Evolutionary conservation across 495 filamentous ascomycete genomes (phyloP).

Genomic region (Aspergillus steynii): DNA sequence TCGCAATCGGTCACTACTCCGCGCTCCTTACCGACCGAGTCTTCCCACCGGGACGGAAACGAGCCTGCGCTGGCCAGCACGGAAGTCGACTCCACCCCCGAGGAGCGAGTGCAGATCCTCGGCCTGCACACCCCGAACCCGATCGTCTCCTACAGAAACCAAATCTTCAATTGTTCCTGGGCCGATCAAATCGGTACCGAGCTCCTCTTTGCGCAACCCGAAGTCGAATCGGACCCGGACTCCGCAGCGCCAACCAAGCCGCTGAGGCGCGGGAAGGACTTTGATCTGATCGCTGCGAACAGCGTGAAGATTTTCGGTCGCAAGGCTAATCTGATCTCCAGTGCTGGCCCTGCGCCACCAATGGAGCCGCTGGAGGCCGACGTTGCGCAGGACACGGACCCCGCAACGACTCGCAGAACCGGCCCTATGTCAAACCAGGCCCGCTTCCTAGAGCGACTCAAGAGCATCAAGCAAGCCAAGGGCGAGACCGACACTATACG

Average conservation of each 20-base stretch:
- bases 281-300: constrained; percentile 64
- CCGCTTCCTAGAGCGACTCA: constrained; percentile 45
- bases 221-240: constrained; percentile 30
- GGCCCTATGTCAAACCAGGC: constrained; percentile 37
- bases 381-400: background rate
- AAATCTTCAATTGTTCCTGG: constrained; percentile 77
- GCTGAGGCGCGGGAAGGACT: constrained; percentile 43
- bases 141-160: constrained; percentile 70
- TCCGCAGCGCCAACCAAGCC: constrained; percentile 33
- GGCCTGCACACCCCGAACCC: constrained; percentile 74
- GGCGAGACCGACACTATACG: constrained; percentile 49
- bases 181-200: constrained; percentile 77
- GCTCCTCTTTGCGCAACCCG: constrained; percentile 62
- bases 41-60: constrained; percentile 15
- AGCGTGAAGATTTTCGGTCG: constrained; percentile 49
- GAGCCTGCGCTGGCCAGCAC: constrained; percentile 25
- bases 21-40: background rate
- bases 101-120: constrained; percentile 70
- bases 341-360: constrained; percentile 18
- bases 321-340: constrained; percentile 43
- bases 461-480: constrained; percentile 39
- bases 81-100: constrained; percentile 23
- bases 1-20: constrained; percentile 6
- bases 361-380: background rate
- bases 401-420: constrained; percentile 14